Evolutionary conservation across 331 rosid species (phyloP), one percentile per base, ranked within the genome.

Genomic region (Stylosanthes scabra): DNA sequence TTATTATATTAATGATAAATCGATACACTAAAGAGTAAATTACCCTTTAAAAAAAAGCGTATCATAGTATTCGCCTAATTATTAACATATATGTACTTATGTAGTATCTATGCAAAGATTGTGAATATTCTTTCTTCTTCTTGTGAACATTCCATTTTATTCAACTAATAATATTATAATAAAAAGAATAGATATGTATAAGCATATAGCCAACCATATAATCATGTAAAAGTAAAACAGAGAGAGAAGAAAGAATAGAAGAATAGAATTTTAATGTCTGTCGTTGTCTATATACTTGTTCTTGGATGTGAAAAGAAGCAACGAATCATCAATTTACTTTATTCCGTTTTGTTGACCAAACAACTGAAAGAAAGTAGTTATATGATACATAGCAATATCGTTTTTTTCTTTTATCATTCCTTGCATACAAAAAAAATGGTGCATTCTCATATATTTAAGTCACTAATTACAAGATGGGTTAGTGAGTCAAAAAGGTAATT

Each of bases 401-500:
- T 20, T 20, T 20, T 20, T 31, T 31, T 31, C 37, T 31, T 4
- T 31, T 31, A 20, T 31, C 37, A 31, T 31, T 31, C 37, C 5
- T 31, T 31, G 6, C n/a, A n/a, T n/a, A n/a, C 25, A 31, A n/a
- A n/a, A 31, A 31, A 31, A 31, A 31, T 31, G 37, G 3, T 31
- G 37, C 5, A 31, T 31, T 31, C 37, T 31, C 37, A 31, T 31
- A 31, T 31, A 31, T 31, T 31, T 31, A 31, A 31, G 37, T 31
- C 5, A 3, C 1, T 31, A 31, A 31, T 5, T 31, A 31, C 37
- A 31, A 65, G 9, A 46, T 6, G 59, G 39, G 49, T 60, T 72
- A 50, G 46, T 20, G 14, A 54, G 83, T 85, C 85, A 76, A 85
- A 70, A 7, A 45, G 55, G 25, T 46, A 54, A 44, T 66, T 59